phyloP scores from a whole-genome alignment of 2,329 filamentous ascomycete genomes.

The Colletotrichum incanum region DNA sequence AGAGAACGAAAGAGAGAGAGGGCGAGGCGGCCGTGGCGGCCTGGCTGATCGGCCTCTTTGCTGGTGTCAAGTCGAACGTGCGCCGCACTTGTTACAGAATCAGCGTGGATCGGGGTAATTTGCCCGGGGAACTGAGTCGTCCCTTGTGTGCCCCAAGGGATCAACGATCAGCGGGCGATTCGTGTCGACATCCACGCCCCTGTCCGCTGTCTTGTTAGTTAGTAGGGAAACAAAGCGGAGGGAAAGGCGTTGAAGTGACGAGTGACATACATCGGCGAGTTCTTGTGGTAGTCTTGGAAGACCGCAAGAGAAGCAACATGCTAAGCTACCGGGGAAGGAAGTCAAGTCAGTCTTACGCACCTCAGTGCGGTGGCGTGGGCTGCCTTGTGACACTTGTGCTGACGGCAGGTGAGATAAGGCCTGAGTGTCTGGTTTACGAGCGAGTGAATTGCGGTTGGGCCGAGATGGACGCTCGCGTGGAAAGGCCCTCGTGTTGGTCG shows the following conservation, averaged over 20 bases:
- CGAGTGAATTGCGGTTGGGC: too few species aligned
- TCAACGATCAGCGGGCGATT: too few species aligned
- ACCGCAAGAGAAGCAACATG: too few species aligned
- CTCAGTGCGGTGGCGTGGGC: too few species aligned
- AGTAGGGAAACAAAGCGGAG: neutral
- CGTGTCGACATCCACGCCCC: too few species aligned
- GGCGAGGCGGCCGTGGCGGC: constrained; percentile 6
- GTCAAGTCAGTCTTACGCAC: neutral
- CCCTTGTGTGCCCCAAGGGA: neutral
- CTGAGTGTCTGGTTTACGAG: neutral
- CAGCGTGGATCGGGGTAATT: neutral
- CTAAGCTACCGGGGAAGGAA: too few species aligned
- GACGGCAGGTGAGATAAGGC: too few species aligned
- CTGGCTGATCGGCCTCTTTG: neutral
- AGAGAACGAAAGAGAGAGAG: neutral
- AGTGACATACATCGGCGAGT: neutral
- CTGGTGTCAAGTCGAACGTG: constrained; percentile 12
- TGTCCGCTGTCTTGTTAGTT: neutral
- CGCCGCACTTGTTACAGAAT: constrained; percentile 25
- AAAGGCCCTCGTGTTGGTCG: too few species aligned
- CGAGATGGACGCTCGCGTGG: too few species aligned
- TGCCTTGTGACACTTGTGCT: too few species aligned
- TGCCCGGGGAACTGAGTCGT: constrained; percentile 14
- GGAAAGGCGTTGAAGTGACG: neutral
- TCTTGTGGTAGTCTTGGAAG: too few species aligned